A percentile compares a stretch with the other conserved stretches of the same genome.
Conservation (phyloP, 140 eudicot species). For the Stevia rebaudiana region DNA sequence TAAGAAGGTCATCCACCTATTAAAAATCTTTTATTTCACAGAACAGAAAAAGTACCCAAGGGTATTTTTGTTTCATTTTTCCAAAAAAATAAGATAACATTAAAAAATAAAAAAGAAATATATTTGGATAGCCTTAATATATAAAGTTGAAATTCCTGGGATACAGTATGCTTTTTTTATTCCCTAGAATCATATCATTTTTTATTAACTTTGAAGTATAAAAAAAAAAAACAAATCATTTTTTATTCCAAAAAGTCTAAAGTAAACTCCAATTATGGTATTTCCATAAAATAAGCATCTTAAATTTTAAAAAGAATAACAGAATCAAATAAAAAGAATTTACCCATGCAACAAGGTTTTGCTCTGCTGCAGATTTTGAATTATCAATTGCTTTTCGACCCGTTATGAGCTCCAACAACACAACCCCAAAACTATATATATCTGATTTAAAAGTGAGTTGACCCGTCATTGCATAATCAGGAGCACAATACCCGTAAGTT, state of each 20-base stretch:
- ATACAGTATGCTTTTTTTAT: neutral
- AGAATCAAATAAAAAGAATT: slow-evolving; percentile 12
- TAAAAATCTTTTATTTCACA: neutral
- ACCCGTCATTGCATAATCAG: slow-evolving; percentile 11
- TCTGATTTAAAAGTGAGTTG: slow-evolving; percentile 74
- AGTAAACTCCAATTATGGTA: neutral
- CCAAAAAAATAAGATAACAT: too few species aligned
- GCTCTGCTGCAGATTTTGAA: slow-evolving; percentile 45
- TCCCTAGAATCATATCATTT: neutral
- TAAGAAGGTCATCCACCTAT: neutral
- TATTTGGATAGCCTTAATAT: too few species aligned
- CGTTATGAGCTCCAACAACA: slow-evolving; percentile 65
- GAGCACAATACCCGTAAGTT: slow-evolving; percentile 34
- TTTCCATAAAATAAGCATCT: slow-evolving; percentile 9
- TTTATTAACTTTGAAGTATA: neutral
- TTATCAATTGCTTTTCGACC: slow-evolving; percentile 81
- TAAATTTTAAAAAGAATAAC: neutral
- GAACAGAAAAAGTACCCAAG: too few species aligned
- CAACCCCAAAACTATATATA: slow-evolving; percentile 68
- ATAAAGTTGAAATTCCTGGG: neutral
- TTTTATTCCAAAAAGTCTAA: slow-evolving; percentile 14
- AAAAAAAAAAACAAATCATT: neutral
- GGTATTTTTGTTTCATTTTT: too few species aligned
- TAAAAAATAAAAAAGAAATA: too few species aligned
- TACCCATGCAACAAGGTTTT: slow-evolving; percentile 87